Conservation (phyloP, 2,329 filamentous ascomycete species). For the Colletotrichum tamarilloi region DNA sequence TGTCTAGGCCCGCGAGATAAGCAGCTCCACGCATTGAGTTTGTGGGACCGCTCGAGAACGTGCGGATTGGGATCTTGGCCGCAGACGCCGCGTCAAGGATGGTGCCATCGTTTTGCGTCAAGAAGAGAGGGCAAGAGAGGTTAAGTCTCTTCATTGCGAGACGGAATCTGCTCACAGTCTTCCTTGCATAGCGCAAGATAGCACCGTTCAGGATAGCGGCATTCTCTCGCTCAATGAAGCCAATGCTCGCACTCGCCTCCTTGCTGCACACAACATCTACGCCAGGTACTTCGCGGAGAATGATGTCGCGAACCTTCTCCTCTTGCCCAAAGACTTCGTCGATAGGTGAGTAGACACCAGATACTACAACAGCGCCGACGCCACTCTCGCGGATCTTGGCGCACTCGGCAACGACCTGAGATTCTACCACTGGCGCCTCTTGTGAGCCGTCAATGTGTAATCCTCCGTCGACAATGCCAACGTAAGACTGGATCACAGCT, state of each 20-base stretch:
- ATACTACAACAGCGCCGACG: constrained; percentile 59
- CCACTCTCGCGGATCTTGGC: constrained; percentile 53
- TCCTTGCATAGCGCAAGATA: constrained; percentile 54
- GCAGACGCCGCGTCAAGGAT: constrained; percentile 65
- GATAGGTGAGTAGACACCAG: constrained; percentile 64
- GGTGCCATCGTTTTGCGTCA: constrained; percentile 74
- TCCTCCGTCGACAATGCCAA: constrained; percentile 59
- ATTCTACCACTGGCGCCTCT: constrained; percentile 52
- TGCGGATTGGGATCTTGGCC: constrained; percentile 64
- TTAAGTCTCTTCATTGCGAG: constrained; percentile 61
- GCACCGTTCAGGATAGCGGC: constrained; percentile 73
- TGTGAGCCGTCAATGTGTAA: constrained; percentile 62
- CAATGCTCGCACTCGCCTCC: constrained; percentile 61
- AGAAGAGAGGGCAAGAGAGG: constrained; percentile 65
- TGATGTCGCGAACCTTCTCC: constrained; percentile 56
- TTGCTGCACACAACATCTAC: constrained; percentile 61
- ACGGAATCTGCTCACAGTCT: constrained; percentile 66
- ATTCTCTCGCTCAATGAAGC: constrained; percentile 72
- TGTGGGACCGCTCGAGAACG: constrained; percentile 60
- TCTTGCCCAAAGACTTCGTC: constrained; percentile 59
- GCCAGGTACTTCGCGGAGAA: constrained; percentile 51
- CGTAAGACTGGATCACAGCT: constrained; percentile 57
- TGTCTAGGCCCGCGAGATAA: constrained; percentile 57
- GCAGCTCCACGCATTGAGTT: constrained; percentile 63
- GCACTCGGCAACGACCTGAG: constrained; percentile 44